These are phyloP conservation scores for Globisporangium echinulatum DNA, from an alignment of 352 stramenopile species.

Conservation along the genomic window DNA sequence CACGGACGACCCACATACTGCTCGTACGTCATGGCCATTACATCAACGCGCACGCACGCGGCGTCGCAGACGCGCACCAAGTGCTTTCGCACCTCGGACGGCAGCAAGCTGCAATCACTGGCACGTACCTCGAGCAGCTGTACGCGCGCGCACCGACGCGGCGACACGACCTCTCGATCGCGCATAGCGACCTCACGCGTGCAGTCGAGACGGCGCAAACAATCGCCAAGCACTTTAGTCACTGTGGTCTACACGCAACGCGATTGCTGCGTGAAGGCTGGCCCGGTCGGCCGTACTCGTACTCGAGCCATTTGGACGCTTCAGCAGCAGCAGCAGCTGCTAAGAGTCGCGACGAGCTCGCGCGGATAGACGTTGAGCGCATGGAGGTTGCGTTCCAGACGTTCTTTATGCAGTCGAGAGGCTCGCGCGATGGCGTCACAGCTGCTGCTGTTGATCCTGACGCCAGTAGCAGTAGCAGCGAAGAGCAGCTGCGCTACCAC, in stretches of 20 bases:
- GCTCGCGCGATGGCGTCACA: too few species aligned
- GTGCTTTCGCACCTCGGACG: conserved; percentile 75
- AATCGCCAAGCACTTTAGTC: conserved; percentile 44
- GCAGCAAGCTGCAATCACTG: conserved; percentile 64
- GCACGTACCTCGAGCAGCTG: conserved; percentile 54
- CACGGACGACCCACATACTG: conserved; percentile 68
- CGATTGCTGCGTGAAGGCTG: conserved; percentile 68
- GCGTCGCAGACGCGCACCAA: conserved; percentile 54
- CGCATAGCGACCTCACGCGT: conserved; percentile 71
- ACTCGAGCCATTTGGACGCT: too few species aligned
- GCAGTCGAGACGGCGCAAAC: conserved; percentile 67
- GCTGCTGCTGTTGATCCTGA: too few species aligned
- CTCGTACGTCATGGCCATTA: conserved; percentile 79
- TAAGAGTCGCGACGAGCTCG: conserved; percentile 16
- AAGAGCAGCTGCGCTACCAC: conserved; percentile 48
- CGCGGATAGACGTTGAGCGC: conserved; percentile 37
- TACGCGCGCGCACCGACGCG: conserved; percentile 49
- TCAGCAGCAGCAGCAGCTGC: neutral
- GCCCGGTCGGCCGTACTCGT: conserved; percentile 58
- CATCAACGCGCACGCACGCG: conserved; percentile 62
- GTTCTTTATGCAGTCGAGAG: conserved; percentile 27
- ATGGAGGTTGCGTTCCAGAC: conserved; percentile 60
- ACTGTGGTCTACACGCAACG: conserved; percentile 32
- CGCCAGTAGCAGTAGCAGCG: neutral
- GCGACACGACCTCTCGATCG: conserved; percentile 43